Conservation (phyloP, 768 basidiomycete genomes). For the Cyclocybe aegerita region DNA sequence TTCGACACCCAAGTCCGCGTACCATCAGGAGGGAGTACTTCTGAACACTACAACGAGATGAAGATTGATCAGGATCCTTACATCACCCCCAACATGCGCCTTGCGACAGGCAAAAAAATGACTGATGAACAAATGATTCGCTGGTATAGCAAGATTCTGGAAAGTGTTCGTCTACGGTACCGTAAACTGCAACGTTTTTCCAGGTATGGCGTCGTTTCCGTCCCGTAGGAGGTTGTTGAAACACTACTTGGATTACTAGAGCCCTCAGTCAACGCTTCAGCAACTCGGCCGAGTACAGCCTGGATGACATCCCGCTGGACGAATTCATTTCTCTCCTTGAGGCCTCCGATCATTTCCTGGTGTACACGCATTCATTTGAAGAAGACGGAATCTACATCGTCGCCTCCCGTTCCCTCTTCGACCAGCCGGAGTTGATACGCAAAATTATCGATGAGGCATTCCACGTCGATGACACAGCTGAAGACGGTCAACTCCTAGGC, state of each 20-base stretch:
- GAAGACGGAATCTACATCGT: constrained; percentile 92
- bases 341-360: constrained; percentile 87
- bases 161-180: constrained; percentile 88
- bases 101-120: constrained; percentile 48
- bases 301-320: constrained; percentile 73
- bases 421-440: constrained; percentile 73
- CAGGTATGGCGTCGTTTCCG: constrained; percentile 46
- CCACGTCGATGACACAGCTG: constrained; percentile 64
- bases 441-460: constrained; percentile 86
- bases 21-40: constrained; percentile 46
- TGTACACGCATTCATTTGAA: constrained; percentile 86
- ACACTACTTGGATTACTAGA: constrained; percentile 30
- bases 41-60: constrained; percentile 9
- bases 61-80: constrained; percentile 8
- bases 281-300: constrained; percentile 88
- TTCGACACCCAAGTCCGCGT: constrained; percentile 93
- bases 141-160: constrained; percentile 94
- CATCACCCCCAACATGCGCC: neutral
- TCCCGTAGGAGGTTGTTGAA: neutral
- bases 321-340: constrained; percentile 79
- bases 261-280: constrained; percentile 83
- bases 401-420: constrained; percentile 73
- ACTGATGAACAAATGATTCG: constrained; percentile 76
- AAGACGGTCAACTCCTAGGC: constrained; percentile 50
- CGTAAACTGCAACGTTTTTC: constrained; percentile 94